Base-by-base conservation (phyloP, 176 grass and related monocot species). In the Chloris gayana region DNA sequence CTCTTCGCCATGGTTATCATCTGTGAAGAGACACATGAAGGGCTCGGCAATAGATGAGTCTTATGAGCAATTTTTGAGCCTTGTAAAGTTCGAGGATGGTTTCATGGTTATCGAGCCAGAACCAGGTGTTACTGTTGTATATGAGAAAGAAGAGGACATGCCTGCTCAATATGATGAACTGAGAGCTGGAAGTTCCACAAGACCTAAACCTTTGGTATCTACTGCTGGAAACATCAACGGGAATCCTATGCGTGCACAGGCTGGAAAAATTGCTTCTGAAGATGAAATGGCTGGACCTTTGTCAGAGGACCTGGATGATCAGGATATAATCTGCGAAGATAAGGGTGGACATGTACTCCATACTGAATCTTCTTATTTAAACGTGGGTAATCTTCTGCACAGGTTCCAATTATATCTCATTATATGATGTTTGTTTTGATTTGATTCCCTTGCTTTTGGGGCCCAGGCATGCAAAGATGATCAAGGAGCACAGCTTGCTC, bases 101-200 rank as follows among this genome's bases (percentile, higher is more conserved):
- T 80, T 54, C 45, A 90, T 90, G 80, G 80, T 90, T 76, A 32
- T 90, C 49, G 88, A 90, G 24, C 54, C 46, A 58, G 75, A 90
- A 64, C 75, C 84, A 71, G 84, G 84, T 79, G 30, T 87, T 29
- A 71, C 63, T 33, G 18, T 90, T 26, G 81, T 83, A 47, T 87
- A 84, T 60, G 84, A 80, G 76, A 42, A 46, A 76, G 80, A 83
- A 75, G 80, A 83, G 22, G 69, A 70, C 1, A 44, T 29, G 32
- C 53, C 46, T 10, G n/a, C 24, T 73, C 60, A 42, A 65, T 81
- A 33, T 64, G 71, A 75, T 37, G 65, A 75, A 69, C 12, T 73
- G 50, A 74, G 60, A 74, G 60, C 12, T 50, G 37, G 21, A 15
- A 60, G 59, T 41, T 78, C 38, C 12, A 11, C 38, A 42, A 68